Conservation (phyloP, 169 alveolate species). For the Plasmodium vinckei region DNA sequence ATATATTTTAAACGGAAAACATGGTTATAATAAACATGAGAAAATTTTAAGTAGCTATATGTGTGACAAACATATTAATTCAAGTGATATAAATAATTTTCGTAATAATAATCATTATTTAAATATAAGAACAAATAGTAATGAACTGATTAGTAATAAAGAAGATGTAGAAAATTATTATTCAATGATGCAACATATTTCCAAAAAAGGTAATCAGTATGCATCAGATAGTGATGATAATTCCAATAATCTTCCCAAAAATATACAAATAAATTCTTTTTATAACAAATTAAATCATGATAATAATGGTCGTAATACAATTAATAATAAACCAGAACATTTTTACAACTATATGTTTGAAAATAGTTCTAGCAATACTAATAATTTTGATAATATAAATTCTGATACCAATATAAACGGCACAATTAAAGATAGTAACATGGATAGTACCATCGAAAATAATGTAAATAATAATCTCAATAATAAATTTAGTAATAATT, state of each 20-base stretch:
- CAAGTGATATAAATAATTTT: neutral
- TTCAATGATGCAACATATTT: constrained; percentile 3
- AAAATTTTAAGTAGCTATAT: neutral
- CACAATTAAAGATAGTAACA: too few species aligned
- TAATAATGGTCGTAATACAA: neutral
- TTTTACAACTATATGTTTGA: neutral
- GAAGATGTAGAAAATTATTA: constrained; percentile 16
- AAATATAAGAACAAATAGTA: neutral
- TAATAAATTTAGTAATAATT: too few species aligned
- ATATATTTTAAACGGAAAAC: neutral
- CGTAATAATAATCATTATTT: constrained; percentile 2
- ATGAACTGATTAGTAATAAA: constrained; percentile 1
- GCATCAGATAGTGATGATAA: constrained; percentile 14
- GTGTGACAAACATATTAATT: neutral
- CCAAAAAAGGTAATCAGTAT: neutral
- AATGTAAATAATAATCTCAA: too few species aligned
- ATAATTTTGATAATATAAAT: too few species aligned
- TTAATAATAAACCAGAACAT: neutral
- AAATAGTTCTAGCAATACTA: neutral
- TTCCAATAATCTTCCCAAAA: neutral
- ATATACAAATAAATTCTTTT: constrained; percentile 5
- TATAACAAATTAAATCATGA: constrained; percentile 15
- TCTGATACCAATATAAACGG: too few species aligned
- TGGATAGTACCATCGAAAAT: too few species aligned
- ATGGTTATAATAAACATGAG: too few species aligned